phyloP scores from a whole-genome alignment of 2,329 filamentous ascomycete genomes.

The Nothopassalora personata region DNA sequence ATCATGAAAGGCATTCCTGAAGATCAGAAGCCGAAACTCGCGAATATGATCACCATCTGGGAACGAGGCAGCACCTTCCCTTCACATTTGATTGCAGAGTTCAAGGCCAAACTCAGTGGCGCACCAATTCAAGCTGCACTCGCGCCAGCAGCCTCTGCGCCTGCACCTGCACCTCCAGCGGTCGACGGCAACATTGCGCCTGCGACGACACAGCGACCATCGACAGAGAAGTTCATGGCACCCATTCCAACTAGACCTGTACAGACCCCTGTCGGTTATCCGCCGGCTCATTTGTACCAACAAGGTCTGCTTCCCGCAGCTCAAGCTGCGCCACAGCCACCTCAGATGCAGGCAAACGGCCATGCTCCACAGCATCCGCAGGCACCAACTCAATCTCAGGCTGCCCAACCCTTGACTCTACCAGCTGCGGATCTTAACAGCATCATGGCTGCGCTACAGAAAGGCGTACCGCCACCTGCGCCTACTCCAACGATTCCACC shows the following conservation, averaged over 20 bases:
- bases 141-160: not conserved
- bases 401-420: conserved; percentile 10
- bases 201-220: conserved; percentile 10
- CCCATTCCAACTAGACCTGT: conserved; percentile 27
- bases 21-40: conserved; percentile 98
- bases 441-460: conserved; percentile 33
- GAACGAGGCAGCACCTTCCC: conserved; percentile 93
- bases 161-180: conserved; percentile 8
- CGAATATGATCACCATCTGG: conserved; percentile 95
- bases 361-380: conserved; percentile 15
- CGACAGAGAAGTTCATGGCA: conserved; percentile 28
- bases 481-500: conserved; percentile 21
- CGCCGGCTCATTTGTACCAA: conserved; percentile 29
- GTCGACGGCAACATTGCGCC: conserved; percentile 14
- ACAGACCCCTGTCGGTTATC: conserved; percentile 28
- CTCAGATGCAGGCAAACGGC: conserved; percentile 3
- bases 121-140: conserved; percentile 1
- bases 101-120: conserved; percentile 59
- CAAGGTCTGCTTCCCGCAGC: conserved; percentile 24
- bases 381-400: conserved; percentile 12
- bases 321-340: conserved; percentile 1
- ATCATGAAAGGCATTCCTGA: conserved; percentile 81
- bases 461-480: conserved; percentile 22
- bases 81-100: conserved; percentile 66
- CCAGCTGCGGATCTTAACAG: conserved; percentile 31